These are phyloP conservation scores for Paecilomyces dactylethromorphus DNA, from an alignment of 2,329 filamentous ascomycete genomes.

Conservation along the genomic window DNA sequence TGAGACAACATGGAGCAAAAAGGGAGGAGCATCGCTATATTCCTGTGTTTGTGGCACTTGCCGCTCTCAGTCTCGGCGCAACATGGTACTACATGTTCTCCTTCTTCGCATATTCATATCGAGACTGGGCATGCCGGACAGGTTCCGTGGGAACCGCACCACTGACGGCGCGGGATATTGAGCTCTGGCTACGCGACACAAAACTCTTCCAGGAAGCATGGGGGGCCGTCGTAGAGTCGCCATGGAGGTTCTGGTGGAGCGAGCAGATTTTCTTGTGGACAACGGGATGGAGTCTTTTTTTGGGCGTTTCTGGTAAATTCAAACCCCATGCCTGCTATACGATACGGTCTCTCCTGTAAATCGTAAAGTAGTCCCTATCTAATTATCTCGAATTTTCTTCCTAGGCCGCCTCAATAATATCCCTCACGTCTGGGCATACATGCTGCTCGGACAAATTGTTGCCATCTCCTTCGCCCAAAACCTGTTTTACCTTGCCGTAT, in stretches of 20 bases:
- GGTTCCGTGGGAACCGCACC: slow-evolving; percentile 22
- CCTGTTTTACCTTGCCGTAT: slow-evolving; percentile 54
- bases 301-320: slow-evolving; percentile 50
- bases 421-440: slow-evolving; percentile 49
- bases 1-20: not conserved
- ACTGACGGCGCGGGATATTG: slow-evolving; percentile 18
- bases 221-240: slow-evolving; percentile 49
- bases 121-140: slow-evolving; percentile 41
- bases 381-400: slow-evolving; percentile 4
- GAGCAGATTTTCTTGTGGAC: slow-evolving; percentile 53
- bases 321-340: not conserved
- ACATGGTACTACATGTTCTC: slow-evolving; percentile 39
- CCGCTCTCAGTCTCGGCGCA: slow-evolving; percentile 38
- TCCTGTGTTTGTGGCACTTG: slow-evolving; percentile 38
- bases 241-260: slow-evolving; percentile 56
- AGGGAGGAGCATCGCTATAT: not conserved
- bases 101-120: slow-evolving; percentile 44
- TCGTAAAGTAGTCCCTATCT: not conserved
- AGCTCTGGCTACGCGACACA: slow-evolving; percentile 49
- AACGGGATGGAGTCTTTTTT: slow-evolving; percentile 50
- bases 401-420: slow-evolving; percentile 49
- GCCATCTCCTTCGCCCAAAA: slow-evolving; percentile 58
- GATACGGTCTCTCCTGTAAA: too few species aligned
- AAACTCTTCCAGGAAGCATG: slow-evolving; percentile 48
- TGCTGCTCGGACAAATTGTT: slow-evolving; percentile 53